These are phyloP conservation scores for Stachybotrys echinatus DNA, from an alignment of 2,329 filamentous ascomycete species.

Conservation along the genomic window DNA sequence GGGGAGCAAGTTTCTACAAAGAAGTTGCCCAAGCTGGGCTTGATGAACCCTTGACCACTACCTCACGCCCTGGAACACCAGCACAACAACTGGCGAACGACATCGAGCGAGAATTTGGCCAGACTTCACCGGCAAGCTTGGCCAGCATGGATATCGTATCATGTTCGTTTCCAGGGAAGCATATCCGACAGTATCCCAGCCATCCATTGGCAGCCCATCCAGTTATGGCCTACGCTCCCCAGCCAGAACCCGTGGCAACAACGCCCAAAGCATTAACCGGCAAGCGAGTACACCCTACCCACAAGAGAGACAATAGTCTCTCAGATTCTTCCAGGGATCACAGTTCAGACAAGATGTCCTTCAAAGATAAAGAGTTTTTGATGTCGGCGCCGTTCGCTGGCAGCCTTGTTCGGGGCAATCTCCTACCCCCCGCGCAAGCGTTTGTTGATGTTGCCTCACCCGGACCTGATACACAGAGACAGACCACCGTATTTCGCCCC, in stretches of 20 bases:
- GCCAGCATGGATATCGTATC: conserved; percentile 57
- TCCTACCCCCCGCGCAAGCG: conserved; percentile 77
- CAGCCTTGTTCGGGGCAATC: conserved; percentile 79
- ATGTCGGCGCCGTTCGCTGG: conserved; percentile 67
- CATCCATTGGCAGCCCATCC: conserved; percentile 51
- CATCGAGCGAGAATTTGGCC: conserved; percentile 11
- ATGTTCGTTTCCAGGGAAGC: conserved; percentile 57
- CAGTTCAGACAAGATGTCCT: conserved; percentile 43
- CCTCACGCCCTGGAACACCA: conserved; percentile 42
- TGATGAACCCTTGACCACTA: conserved; percentile 35
- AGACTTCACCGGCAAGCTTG: conserved; percentile 49
- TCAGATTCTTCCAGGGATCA: conserved; percentile 77
- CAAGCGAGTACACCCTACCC: conserved; percentile 55
- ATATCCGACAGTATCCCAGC: conserved; percentile 32
- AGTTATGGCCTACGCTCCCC: conserved; percentile 45
- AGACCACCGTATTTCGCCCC: conserved; percentile 49
- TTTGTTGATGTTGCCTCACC: conserved; percentile 64
- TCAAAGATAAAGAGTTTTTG: conserved; percentile 52
- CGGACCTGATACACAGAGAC: conserved; percentile 36
- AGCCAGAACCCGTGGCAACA: conserved; percentile 46
- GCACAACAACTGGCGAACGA: conserved; percentile 26
- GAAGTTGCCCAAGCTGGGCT: conserved; percentile 42
- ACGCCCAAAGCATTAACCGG: conserved; percentile 54
- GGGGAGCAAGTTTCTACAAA: conserved; percentile 35
- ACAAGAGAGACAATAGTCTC: conserved; percentile 84